Evolutionary conservation across 345 rosid genomes (phyloP).

Genomic region (Limnanthes douglasii): DNA sequence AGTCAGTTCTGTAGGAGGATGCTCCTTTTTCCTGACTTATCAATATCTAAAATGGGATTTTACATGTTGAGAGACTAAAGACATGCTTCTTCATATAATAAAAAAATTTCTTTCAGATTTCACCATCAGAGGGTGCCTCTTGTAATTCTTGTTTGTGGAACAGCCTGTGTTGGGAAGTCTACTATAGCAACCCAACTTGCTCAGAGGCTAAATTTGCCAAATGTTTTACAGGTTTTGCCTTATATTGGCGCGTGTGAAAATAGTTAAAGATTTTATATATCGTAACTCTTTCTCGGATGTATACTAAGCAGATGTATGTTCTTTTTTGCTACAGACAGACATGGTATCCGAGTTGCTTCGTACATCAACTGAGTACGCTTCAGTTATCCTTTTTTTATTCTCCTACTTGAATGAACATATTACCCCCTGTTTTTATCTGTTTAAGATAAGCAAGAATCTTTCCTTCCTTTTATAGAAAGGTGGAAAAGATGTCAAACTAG

Average conservation of each 20-base stretch:
- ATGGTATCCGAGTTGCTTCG: conserved; percentile 55
- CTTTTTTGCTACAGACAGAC: conserved; percentile 31
- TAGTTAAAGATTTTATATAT: too few species aligned
- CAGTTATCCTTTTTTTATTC: conserved; percentile 1
- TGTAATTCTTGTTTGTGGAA: conserved; percentile 81
- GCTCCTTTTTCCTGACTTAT: too few species aligned
- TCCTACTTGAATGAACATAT: not conserved
- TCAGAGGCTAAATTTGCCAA: conserved; percentile 70
- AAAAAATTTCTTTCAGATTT: conserved; percentile 41
- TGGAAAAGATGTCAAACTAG: too few species aligned
- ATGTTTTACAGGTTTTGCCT: conserved; percentile 56
- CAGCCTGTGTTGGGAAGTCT: conserved; percentile 78
- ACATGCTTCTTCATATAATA: too few species aligned
- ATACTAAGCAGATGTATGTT: conserved; percentile 6
- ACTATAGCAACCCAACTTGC: conserved; percentile 81
- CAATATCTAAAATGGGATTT: too few species aligned
- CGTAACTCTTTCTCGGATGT: too few species aligned
- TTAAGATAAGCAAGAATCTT: too few species aligned
- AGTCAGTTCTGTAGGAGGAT: too few species aligned
- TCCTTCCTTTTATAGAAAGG: too few species aligned
- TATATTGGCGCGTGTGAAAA: not conserved
- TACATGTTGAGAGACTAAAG: too few species aligned
- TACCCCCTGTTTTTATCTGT: not conserved
- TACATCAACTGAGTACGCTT: conserved; percentile 46
- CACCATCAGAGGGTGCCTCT: conserved; percentile 79